Conservation (phyloP, 805 yeast genomes). For the Saccharomyces kudriavzevii region DNA sequence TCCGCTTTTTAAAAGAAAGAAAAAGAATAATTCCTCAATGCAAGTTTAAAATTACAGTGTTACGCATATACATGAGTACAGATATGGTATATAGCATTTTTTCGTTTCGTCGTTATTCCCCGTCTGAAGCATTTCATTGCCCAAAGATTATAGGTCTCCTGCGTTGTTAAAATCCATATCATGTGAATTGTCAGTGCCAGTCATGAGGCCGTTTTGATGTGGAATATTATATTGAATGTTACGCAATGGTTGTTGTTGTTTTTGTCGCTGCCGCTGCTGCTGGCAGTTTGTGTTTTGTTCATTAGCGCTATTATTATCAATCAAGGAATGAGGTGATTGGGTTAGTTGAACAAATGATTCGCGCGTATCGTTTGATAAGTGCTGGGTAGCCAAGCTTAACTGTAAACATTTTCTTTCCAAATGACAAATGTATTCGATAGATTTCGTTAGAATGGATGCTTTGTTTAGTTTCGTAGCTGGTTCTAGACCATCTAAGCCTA, state of each 20-base stretch:
- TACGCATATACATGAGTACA: neutral
- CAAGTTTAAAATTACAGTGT: neutral
- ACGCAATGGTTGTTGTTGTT: conserved; percentile 6
- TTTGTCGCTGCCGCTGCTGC: conserved; percentile 5
- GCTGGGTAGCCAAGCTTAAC: conserved; percentile 41
- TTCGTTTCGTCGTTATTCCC: neutral
- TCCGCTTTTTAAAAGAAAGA: neutral
- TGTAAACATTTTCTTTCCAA: conserved; percentile 53
- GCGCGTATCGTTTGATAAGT: conserved; percentile 23
- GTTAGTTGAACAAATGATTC: neutral
- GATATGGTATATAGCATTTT: neutral
- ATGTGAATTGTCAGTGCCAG: neutral
- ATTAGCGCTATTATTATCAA: neutral
- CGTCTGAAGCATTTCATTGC: neutral
- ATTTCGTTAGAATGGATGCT: conserved; percentile 67
- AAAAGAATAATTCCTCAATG: neutral
- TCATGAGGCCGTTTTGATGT: neutral
- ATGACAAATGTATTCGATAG: conserved; percentile 71
- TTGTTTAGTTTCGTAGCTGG: conserved; percentile 74
- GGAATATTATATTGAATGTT: neutral
- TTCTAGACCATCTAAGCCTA: conserved; percentile 58
- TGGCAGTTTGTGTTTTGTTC: conserved; percentile 3
- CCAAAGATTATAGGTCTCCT: neutral
- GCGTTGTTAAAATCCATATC: neutral
- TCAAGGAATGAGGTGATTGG: neutral